phyloP scores from a whole-genome alignment of 2,329 filamentous ascomycete genomes.

The Sclerotinia spermophila region DNA sequence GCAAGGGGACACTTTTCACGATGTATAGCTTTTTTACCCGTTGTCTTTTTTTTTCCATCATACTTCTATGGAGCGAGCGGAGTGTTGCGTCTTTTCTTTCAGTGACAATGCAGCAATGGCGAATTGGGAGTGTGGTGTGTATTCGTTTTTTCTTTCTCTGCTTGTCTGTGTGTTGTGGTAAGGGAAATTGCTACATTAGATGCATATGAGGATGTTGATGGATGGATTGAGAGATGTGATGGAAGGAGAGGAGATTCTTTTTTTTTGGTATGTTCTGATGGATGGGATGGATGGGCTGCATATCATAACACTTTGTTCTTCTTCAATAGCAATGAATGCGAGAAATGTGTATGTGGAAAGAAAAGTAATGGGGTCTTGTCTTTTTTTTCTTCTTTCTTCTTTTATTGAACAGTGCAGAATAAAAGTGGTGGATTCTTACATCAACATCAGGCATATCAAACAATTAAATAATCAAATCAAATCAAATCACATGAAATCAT shows the following conservation, averaged over 20 bases:
- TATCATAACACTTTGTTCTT: conserved; percentile 23
- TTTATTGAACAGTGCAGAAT: not conserved
- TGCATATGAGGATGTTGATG: conserved; percentile 1
- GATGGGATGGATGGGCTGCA: not conserved
- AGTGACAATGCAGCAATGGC: conserved; percentile 29
- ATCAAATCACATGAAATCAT: conserved; percentile 1
- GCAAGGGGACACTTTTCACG: conserved; percentile 23
- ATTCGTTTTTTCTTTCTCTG: not conserved
- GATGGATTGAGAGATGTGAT: not conserved
- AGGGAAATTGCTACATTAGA: not conserved
- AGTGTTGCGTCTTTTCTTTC: conserved; percentile 10
- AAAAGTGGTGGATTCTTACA: conserved; percentile 1
- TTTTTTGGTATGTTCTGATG: not conserved
- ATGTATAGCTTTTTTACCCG: conserved; percentile 33
- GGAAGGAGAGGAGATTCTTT: not conserved
- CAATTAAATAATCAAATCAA: not conserved
- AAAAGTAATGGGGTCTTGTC: conserved; percentile 4
- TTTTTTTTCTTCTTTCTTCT: not conserved
- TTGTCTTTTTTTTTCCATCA: conserved; percentile 12
- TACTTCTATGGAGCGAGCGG: conserved; percentile 18
- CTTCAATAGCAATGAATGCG: conserved; percentile 27
- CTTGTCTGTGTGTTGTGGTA: conserved; percentile 2
- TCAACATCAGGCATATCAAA: not conserved
- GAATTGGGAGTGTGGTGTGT: conserved; percentile 29
- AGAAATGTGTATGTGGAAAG: conserved; percentile 22